These are phyloP conservation scores for Tetracentron sinense DNA, from an alignment of 164 flowering plant species.

Conservation along the genomic window DNA sequence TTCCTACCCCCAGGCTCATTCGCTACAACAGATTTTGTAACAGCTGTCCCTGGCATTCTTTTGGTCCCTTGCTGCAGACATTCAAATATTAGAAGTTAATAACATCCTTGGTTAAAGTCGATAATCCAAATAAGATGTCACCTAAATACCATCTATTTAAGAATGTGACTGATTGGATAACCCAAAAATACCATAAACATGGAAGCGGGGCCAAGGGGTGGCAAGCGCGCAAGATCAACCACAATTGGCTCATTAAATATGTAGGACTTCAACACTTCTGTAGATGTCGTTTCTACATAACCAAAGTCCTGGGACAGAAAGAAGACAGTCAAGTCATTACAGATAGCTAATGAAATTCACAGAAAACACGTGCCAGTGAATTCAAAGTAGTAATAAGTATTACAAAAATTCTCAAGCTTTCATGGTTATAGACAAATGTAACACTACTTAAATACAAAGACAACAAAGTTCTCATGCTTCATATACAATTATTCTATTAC, in stretches of 20 bases:
- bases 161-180: background rate
- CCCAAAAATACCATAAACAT: constrained; percentile 66
- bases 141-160: background rate
- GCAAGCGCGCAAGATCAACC: constrained; percentile 71
- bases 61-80: constrained; percentile 86
- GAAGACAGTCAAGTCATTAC: no score
- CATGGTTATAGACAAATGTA: background rate
- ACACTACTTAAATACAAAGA: background rate
- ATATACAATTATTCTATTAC: no score
- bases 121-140: no score
- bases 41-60: constrained; percentile 96
- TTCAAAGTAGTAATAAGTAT: background rate
- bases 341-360: background rate
- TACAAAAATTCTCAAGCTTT: background rate
- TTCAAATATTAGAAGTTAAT: constrained; percentile 16
- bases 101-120: constrained; percentile 8
- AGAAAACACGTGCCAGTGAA: background rate
- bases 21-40: constrained; percentile 93
- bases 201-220: constrained; percentile 83
- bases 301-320: constrained; percentile 75
- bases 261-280: constrained; percentile 84
- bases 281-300: constrained; percentile 91
- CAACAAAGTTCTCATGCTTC: no score
- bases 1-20: constrained; percentile 84
- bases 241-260: constrained; percentile 91